phyloP scores from a whole-genome alignment of 1,284 basidiomycete genomes.

The Coniophora puteana region DNA sequence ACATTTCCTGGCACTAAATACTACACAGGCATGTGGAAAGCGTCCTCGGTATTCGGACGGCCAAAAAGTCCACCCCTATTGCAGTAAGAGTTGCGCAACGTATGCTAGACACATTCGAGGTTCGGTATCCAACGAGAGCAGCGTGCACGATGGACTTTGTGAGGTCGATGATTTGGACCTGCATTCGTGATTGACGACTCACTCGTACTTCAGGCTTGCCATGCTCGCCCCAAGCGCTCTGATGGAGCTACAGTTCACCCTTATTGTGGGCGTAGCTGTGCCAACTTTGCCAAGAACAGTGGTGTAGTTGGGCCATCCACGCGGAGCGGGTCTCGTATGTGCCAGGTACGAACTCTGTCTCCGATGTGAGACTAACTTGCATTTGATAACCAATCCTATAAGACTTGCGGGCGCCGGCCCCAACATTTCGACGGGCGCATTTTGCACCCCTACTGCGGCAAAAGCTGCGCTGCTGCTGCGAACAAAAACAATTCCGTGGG shows the following conservation, averaged over 20 bases:
- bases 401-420: constrained; percentile 47
- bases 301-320: constrained; percentile 22
- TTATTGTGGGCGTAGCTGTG: constrained; percentile 34
- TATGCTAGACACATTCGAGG: constrained; percentile 10
- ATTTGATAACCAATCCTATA: constrained; percentile 11
- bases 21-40: constrained; percentile 38
- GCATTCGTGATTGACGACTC: too few species aligned
- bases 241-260: constrained; percentile 34
- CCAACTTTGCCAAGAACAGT: constrained; percentile 18
- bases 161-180: too few species aligned
- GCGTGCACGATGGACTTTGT: too few species aligned
- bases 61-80: constrained; percentile 32
- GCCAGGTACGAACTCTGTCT: constrained; percentile 24
- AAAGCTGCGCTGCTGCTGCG: constrained; percentile 27
- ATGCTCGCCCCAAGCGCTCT: constrained; percentile 45
- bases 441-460: constrained; percentile 35
- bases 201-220: constrained; percentile 43
- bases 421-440: constrained; percentile 39
- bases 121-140: too few species aligned
- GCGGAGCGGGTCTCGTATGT: constrained; percentile 27
- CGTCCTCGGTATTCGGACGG: constrained; percentile 46
- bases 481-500: constrained; percentile 15
- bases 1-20: constrained; percentile 8
- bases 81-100: constrained; percentile 32
- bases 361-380: constrained; percentile 1